phyloP scores from a whole-genome alignment of 139 green algal genomes.

The Chlorella sorokiniana region DNA sequence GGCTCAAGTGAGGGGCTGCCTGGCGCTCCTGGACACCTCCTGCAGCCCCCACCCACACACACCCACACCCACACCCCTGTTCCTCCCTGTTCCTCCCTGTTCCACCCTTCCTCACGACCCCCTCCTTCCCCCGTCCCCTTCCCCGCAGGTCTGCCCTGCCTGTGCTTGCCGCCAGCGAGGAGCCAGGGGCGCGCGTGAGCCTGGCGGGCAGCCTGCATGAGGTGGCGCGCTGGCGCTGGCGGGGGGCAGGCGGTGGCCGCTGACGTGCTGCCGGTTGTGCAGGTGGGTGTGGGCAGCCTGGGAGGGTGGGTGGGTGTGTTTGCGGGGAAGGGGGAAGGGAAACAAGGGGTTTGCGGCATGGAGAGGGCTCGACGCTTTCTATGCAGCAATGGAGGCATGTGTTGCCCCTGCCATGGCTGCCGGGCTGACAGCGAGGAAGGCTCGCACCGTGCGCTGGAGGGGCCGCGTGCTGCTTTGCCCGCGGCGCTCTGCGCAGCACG shows the following conservation, averaged over 20 bases:
- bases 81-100: background rate
- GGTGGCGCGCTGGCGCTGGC: slow-evolving; percentile 31
- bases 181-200: background rate
- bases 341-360: no score
- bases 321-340: no score
- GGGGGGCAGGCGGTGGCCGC: background rate
- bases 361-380: no score
- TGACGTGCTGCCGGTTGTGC: slow-evolving; percentile 40
- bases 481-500: background rate
- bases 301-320: background rate
- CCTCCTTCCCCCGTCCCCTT: background rate
- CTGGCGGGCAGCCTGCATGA: slow-evolving; percentile 46
- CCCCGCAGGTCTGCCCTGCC: background rate
- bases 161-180: background rate
- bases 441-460: background rate
- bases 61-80: background rate
- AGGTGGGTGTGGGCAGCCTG: background rate
- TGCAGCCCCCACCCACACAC: background rate
- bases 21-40: background rate
- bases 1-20: slow-evolving; percentile 6
- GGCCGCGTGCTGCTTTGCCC: background rate
- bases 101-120: background rate
- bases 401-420: background rate
- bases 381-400: background rate
- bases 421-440: background rate